phyloP scores from a whole-genome alignment of 2,329 filamentous ascomycete genomes.

The Pyrenophora tritici-repentis region DNA sequence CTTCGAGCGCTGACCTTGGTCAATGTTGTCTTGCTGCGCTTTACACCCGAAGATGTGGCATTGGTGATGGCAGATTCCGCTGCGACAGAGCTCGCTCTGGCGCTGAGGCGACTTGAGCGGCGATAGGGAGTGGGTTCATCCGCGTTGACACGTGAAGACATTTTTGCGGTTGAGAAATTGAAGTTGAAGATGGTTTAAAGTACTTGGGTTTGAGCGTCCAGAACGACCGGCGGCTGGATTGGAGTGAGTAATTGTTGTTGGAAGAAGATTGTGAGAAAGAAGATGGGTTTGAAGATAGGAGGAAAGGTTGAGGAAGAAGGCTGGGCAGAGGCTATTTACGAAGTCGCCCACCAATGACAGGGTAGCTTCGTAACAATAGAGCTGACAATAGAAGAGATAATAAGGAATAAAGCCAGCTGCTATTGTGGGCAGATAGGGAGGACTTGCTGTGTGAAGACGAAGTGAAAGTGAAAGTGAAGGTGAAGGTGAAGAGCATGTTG shows the following conservation, averaged over 20 bases:
- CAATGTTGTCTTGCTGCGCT: conserved; percentile 31
- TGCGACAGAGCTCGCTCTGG: conserved; percentile 34
- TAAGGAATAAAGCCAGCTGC: not conserved
- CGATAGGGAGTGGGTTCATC: conserved; percentile 36
- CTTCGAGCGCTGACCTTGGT: conserved; percentile 38
- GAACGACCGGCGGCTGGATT: not conserved
- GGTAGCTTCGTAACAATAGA: conserved; percentile 9
- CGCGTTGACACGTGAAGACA: conserved; percentile 30
- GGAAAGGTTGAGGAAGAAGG: not conserved
- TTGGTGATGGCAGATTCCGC: conserved; percentile 29
- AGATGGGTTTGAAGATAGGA: too few relatives aligned
- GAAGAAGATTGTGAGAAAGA: not conserved
- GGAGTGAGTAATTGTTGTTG: conserved; percentile 6
- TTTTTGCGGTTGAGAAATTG: conserved; percentile 7
- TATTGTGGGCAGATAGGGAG: not conserved
- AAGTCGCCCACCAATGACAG: conserved; percentile 1
- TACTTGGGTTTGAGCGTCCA: not conserved
- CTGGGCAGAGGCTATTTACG: not conserved
- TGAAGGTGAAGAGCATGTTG: conserved; percentile 8
- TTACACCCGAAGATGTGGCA: conserved; percentile 20
- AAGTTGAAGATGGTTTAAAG: not conserved
- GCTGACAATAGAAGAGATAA: conserved; percentile 4
- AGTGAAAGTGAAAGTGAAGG: conserved; percentile 5
- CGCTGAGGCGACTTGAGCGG: conserved; percentile 36
- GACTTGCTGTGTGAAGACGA: conserved; percentile 8